These are phyloP conservation scores for Scleroderma citrinum DNA, from an alignment of 768 basidiomycete genomes.

Conservation along the genomic window DNA sequence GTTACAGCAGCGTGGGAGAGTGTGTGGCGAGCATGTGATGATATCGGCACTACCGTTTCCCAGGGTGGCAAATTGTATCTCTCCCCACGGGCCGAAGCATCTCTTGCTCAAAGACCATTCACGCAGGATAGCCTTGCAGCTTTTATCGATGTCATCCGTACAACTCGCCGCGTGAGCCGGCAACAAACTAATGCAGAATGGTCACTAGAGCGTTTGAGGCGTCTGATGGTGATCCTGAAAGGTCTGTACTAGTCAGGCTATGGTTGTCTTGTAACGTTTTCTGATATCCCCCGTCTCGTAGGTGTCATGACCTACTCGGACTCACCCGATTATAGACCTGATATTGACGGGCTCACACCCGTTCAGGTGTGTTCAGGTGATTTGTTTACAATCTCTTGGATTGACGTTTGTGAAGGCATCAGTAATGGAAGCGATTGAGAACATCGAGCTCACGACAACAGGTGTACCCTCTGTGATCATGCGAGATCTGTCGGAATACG, in stretches of 20 bases:
- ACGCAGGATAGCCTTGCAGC: slow-evolving; percentile 81
- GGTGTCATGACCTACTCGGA: slow-evolving; percentile 73
- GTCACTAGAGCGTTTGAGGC: slow-evolving; percentile 55
- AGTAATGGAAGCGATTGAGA: slow-evolving; percentile 64
- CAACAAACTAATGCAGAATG: slow-evolving; percentile 50
- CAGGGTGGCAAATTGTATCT: slow-evolving; percentile 16
- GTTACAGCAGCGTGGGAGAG: slow-evolving; percentile 49
- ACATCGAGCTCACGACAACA: slow-evolving; percentile 56
- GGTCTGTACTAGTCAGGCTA: slow-evolving; percentile 31
- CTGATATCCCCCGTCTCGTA: slow-evolving; percentile 18
- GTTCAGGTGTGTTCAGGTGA: slow-evolving; percentile 52
- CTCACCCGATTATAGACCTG: slow-evolving; percentile 84
- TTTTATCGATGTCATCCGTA: slow-evolving; percentile 66
- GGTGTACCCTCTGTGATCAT: slow-evolving; percentile 72
- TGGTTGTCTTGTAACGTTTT: neutral
- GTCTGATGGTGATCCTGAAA: slow-evolving; percentile 76
- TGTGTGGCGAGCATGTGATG: slow-evolving; percentile 66
- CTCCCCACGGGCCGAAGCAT: slow-evolving; percentile 10
- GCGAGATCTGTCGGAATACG: slow-evolving; percentile 78
- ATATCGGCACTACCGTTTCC: slow-evolving; percentile 53
- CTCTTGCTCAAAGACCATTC: slow-evolving; percentile 9
- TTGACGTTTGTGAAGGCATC: slow-evolving; percentile 42
- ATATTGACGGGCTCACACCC: slow-evolving; percentile 75
- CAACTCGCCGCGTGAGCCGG: slow-evolving; percentile 47
- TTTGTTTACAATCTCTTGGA: neutral